Base-by-base conservation (phyloP, 2,329 filamentous ascomycete genomes). In the Venturia pyrina region DNA sequence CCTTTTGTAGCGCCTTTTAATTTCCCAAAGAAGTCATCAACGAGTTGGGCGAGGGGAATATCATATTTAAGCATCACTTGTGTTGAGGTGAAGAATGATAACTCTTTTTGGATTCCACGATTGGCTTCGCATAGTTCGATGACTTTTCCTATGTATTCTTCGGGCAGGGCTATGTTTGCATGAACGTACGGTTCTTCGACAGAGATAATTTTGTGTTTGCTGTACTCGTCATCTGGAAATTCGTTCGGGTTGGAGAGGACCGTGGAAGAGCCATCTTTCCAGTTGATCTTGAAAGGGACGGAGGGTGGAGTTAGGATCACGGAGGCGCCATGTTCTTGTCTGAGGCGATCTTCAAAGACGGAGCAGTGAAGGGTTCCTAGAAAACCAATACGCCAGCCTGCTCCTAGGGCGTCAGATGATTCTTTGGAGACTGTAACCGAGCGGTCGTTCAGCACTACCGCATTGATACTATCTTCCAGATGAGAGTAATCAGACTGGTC, bases 251-350 rank as follows among this genome's bases (percentile, higher is more conserved):
- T 98, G 67, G 89, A 88, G 69, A 97, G 86, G 67, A 96, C 83
- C 41, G 85, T 83, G 72, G 95, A 89, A 2, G 79, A 85, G n/a
- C 92, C 92, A 72, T 93, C 86, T 59, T 81, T 83, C 83, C 88
- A 95, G 11, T 90, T 76, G 8, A 98, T 84, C 75, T 93, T 96
- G 71, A 93, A 96, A 3, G 95, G 93, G 15, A 99, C 95, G 0
- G 91, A 93, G 0, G 95, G 95, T 46, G 96, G 93, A 0, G 95
- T 99, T 74, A 99, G 95, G 77, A 99, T 97, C 73, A 99, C 92
- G 72, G 87, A 95, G 2, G 90, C 89, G 5, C 93, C 95, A 72
- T 99, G 93, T 76, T 99, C 95, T 76, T 97, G 92, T 56, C 91
- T 87, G 64, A 99, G 79, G 0, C 95, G 89, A 76, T 99, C 95